Base-by-base conservation (phyloP, 257 asterid species). In the Jaltomata sinuosa region DNA sequence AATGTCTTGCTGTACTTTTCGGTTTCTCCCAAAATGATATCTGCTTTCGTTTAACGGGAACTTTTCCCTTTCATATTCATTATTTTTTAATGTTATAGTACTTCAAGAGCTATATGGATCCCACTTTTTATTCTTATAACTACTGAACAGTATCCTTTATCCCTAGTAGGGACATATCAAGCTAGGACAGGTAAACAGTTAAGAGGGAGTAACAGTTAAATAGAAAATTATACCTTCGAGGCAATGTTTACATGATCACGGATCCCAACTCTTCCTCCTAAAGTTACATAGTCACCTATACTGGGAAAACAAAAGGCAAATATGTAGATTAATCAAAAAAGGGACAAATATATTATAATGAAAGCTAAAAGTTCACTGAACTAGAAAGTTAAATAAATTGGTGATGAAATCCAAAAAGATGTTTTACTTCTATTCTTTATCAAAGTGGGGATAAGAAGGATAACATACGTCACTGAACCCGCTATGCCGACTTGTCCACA, bases 401-500 rank as follows among this genome's bases (percentile, higher is more conserved):
- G 27, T 50, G 21, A 11, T 79, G 12, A 64, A 62, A 76, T 55
- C 12, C 47, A 80, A 80, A 45, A 47, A 49, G 61, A 76, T 16
- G 25, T 47, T 42, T 71, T 14, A 45, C 81, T 74, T 74, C 38
- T 16, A 49, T 76, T 47, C 6, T 47, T 16, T 49, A 76, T 76
- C 62, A 49, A 76, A 47, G 62, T 11, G 62, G 42, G 54, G 22
- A n/a, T 59, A 82, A 55, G 49, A 59, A 57, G 81, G 81, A 47
- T 29, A 59, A 59, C 90, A 22, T 92, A 96, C 98, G 93, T 93
- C 62, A 65, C 98, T 85, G 98, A 96, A 81, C 98, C 99, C 0
- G 99, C 99, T 84, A 94, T 85, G 71, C 98, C 99, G 81, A 89
- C 98, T 90, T 93, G 99, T 82, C 99, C 99, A 79, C 99, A 94